Conservation (phyloP, 768 basidiomycete genomes). For the Naganishia kalamii region DNA sequence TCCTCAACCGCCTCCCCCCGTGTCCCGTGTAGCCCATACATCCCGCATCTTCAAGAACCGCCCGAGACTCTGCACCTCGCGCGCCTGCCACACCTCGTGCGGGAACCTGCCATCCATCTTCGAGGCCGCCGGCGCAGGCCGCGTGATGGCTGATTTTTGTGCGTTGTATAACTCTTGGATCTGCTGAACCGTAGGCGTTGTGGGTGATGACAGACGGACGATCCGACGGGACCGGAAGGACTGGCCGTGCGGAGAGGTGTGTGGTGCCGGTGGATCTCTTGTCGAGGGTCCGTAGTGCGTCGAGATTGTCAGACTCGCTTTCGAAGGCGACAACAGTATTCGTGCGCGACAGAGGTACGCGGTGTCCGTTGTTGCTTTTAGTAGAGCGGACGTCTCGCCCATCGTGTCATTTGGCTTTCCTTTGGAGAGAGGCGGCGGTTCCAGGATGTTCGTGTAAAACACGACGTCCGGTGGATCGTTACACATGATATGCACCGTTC, state of each 20-base stretch:
- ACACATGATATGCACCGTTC: conserved; percentile 10
- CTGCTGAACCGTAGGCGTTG: neutral
- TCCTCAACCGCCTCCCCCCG: neutral
- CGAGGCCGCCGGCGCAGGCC: no score
- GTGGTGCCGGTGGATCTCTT: neutral
- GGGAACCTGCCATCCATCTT: neutral
- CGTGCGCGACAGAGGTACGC: neutral
- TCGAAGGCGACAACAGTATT: neutral
- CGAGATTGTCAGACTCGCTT: neutral
- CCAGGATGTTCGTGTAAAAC: neutral
- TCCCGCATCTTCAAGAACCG: neutral
- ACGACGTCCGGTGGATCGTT: conserved; percentile 17
- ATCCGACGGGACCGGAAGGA: conserved; percentile 9
- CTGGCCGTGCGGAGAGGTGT: neutral
- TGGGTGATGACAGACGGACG: neutral
- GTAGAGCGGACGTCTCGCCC: neutral
- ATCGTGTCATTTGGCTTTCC: neutral
- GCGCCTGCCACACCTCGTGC: conserved; percentile 1
- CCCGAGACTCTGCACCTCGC: conserved; percentile 1
- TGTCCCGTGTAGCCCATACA: neutral
- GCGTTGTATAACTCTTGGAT: neutral
- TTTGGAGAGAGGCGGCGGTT: neutral
- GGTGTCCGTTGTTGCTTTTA: neutral
- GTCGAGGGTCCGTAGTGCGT: neutral
- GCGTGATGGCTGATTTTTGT: neutral